Evolutionary conservation across 306 rosid species (phyloP), one percentile per base, ranked within the genome.

Genomic region (Gastrolobium villosum): DNA sequence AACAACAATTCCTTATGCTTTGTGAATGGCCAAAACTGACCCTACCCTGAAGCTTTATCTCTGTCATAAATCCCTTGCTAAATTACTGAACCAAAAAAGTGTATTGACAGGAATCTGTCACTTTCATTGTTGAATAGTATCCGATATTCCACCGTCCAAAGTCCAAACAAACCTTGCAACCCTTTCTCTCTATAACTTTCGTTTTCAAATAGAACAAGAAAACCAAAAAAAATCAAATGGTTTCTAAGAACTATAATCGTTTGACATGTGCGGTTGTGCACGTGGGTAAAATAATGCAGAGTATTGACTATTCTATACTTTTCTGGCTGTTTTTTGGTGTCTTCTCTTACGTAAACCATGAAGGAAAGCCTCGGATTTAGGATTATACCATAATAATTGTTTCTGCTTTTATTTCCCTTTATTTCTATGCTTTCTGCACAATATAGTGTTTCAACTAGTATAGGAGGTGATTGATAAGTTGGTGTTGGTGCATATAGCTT

Each of bases 311-410:
- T 81, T 89, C 89, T 1, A 76, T 65, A 71, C 85, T 89, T 34
- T 90, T 93, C 80, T 89, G 85, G 86, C 84, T 89, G 5, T 81
- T 86, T 46, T 86, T 86, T 75, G 91, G 89, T 34, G 76, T 84
- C 10, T 87, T 84, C 85, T 87, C 91, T 7, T 81, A 80, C 72
- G 90, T 81, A 40, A 90, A 87, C 80, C 94, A 93, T 88, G 92
- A 93, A 80, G 93, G 89, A 63, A 89, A 88, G 72, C 89, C 93
- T 72, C 83, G 84, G 62, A 89, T 89, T 77, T 90, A 84, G 82
- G 34, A 32, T 49, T 31, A 34, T 45, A 70, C 40, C 50, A 69
- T 75, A 67, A 35, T 36, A 6, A 4, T 28, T 13, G 4, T 50
- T 57, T 45, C 34, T 60, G 30, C 13, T 66, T 48, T 39, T 9